A percentile compares a stretch with the other conserved stretches of the same genome.
phyloP scores from a whole-genome alignment of 148 eudicot species.

The Persicaria tinctoria region DNA sequence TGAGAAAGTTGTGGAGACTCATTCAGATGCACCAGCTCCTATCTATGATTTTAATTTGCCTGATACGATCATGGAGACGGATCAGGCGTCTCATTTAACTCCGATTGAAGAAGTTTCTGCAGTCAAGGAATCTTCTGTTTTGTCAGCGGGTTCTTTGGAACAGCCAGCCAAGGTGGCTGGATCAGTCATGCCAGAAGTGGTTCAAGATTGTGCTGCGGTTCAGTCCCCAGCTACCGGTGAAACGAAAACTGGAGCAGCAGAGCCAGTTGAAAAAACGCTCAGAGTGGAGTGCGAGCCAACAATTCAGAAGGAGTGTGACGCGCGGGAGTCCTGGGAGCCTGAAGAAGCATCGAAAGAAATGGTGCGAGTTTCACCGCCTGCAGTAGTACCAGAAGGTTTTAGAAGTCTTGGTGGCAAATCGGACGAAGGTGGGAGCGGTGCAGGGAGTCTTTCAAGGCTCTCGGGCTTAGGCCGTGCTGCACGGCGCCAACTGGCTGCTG shows the following conservation, averaged over 20 bases:
- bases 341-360: conserved; percentile 43
- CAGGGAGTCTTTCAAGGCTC: conserved; percentile 78
- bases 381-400: conserved; percentile 53
- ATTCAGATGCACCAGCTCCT: conserved; percentile 23
- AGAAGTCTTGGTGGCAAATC: conserved; percentile 66
- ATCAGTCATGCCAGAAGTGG: conserved; percentile 17
- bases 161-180: conserved; percentile 20
- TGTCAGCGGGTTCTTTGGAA: conserved; percentile 21
- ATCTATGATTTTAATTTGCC: conserved; percentile 40
- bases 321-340: conserved; percentile 42
- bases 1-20: conserved; percentile 23
- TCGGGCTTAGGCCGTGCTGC: conserved; percentile 94
- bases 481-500: conserved; percentile 68
- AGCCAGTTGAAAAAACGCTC: conserved; percentile 35
- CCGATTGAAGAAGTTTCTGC: conserved; percentile 32
- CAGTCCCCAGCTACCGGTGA: conserved; percentile 16
- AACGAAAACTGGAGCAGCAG: conserved; percentile 25
- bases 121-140: conserved; percentile 18
- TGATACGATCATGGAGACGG: conserved; percentile 52
- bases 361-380: conserved; percentile 28
- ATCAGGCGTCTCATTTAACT: conserved; percentile 24
- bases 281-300: conserved; percentile 36
- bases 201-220: conserved; percentile 26
- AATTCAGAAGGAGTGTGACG: conserved; percentile 38
- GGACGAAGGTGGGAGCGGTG: conserved; percentile 70